Conservation (phyloP, 768 basidiomycete species). For the Leccinum aurantiacum region DNA sequence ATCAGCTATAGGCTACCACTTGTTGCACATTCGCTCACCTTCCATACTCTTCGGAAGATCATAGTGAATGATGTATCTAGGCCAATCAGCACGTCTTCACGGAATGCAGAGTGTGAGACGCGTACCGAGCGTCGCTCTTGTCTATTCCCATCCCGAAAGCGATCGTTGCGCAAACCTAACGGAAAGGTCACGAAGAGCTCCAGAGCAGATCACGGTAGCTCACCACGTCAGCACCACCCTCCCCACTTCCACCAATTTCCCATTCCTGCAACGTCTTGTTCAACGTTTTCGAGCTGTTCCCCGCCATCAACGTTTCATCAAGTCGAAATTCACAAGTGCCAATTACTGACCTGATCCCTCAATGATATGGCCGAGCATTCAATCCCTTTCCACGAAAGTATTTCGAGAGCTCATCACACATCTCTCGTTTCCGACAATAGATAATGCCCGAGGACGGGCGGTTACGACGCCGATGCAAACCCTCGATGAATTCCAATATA, state of each 20-base stretch:
- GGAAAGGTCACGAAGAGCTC: neutral
- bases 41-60: conserved; percentile 84
- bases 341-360: conserved; percentile 54
- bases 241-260: conserved; percentile 53
- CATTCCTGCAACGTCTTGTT: conserved; percentile 57
- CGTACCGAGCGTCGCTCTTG: conserved; percentile 71
- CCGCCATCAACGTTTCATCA: neutral
- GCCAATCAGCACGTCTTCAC: conserved; percentile 12
- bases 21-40: conserved; percentile 41
- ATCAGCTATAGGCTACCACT: conserved; percentile 2
- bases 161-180: conserved; percentile 72
- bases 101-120: neutral
- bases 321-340: neutral
- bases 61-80: conserved; percentile 74
- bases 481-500: conserved; percentile 63
- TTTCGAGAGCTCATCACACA: conserved; percentile 65
- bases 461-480: conserved; percentile 58
- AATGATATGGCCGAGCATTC: conserved; percentile 71
- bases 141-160: conserved; percentile 90
- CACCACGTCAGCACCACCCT: conserved; percentile 63
- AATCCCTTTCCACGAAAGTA: conserved; percentile 69
- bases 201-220: conserved; percentile 21
- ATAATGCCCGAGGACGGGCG: conserved; percentile 69
- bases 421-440: conserved; percentile 70
- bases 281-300: conserved; percentile 45